These are phyloP conservation scores for Orbilia ellipsospora DNA, from an alignment of 2,329 filamentous ascomycete species.

Conservation along the genomic window DNA sequence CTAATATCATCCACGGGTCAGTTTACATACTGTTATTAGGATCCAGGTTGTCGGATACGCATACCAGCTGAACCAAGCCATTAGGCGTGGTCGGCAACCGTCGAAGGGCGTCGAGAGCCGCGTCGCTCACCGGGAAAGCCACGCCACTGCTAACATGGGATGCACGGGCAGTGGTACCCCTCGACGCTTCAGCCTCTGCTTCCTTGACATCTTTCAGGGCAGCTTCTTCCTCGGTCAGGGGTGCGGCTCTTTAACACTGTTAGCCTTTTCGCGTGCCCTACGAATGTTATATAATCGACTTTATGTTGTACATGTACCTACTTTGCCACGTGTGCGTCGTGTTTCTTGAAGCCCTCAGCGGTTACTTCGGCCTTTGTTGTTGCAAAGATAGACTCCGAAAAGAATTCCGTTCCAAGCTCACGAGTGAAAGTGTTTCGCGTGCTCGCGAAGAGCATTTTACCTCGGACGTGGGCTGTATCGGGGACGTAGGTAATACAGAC, in stretches of 20 bases:
- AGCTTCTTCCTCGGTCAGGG: constrained; percentile 81
- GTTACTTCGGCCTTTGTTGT: constrained; percentile 77
- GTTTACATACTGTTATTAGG: neutral
- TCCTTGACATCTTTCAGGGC: constrained; percentile 77
- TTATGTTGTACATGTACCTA: constrained; percentile 22
- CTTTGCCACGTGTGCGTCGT: constrained; percentile 73
- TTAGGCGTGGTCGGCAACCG: constrained; percentile 69
- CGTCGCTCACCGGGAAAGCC: constrained; percentile 71
- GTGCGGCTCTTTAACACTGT: constrained; percentile 65
- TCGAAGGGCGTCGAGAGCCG: constrained; percentile 73
- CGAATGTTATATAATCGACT: neutral
- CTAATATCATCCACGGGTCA: constrained; percentile 62
- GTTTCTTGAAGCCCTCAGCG: constrained; percentile 75
- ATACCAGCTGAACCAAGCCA: constrained; percentile 74
- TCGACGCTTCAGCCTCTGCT: constrained; percentile 78
- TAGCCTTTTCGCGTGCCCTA: neutral
- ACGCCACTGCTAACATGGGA: constrained; percentile 66
- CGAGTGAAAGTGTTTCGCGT: constrained; percentile 79
- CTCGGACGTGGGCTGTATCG: constrained; percentile 79
- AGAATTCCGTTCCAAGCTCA: constrained; percentile 81
- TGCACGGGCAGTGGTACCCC: constrained; percentile 72
- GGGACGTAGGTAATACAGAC: constrained; percentile 82
- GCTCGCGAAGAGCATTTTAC: constrained; percentile 87
- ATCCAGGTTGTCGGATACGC: constrained; percentile 58
- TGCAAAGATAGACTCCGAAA: constrained; percentile 79